Conservation (phyloP, 1,284 basidiomycete genomes). For the Puccinia hordei region DNA sequence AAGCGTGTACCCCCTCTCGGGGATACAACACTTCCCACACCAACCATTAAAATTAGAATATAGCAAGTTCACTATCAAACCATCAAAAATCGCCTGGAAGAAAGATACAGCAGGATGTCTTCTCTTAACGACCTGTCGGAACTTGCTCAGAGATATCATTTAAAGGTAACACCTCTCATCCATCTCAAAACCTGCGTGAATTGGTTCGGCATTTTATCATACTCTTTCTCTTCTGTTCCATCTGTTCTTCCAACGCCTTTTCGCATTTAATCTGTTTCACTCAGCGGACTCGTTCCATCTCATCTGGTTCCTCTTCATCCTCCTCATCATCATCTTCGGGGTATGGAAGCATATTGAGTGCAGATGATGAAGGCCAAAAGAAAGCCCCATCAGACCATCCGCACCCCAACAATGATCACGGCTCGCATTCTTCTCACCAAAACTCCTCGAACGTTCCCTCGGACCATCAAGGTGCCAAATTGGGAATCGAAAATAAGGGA, state of each 20-base stretch:
- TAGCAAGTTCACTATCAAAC: no score
- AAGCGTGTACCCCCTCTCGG: no score
- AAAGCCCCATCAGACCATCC: neutral
- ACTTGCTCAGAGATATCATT: constrained; percentile 39
- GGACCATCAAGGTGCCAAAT: constrained; percentile 26
- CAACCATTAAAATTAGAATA: no score
- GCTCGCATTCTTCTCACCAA: neutral
- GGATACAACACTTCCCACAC: no score
- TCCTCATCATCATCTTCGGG: constrained; percentile 40
- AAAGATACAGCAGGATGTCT: no score
- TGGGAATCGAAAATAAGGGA: constrained; percentile 47
- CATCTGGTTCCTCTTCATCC: constrained; percentile 27
- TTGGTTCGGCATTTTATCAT: constrained; percentile 43
- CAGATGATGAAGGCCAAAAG: constrained; percentile 7
- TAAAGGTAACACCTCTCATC: constrained; percentile 45
- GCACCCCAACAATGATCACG: neutral
- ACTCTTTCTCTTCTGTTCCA: constrained; percentile 13
- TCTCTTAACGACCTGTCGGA: constrained; percentile 32
- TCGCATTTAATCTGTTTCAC: neutral
- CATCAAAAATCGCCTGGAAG: no score
- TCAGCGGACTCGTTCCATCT: constrained; percentile 15
- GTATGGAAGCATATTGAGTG: constrained; percentile 49
- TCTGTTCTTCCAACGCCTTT: neutral
- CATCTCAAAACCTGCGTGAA: neutral
- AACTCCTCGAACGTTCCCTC: neutral